Conservation (phyloP, 441 rosid genomes). For the Daphne laureola region DNA sequence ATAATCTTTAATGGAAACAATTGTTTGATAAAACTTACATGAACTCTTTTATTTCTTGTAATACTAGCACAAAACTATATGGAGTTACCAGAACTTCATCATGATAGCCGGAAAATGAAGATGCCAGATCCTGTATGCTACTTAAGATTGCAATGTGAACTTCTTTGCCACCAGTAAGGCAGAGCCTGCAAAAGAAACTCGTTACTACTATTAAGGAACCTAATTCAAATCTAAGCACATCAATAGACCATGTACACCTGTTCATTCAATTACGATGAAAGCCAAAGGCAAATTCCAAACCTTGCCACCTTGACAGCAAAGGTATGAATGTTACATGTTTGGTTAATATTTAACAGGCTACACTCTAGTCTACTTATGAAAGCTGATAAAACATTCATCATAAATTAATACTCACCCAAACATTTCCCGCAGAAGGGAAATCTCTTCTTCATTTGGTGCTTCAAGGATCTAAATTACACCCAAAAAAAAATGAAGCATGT, state of each 20-base stretch:
- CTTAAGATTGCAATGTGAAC: slow-evolving; percentile 92
- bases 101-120: slow-evolving; percentile 68
- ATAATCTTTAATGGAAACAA: slow-evolving; percentile 5
- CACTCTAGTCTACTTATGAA: neutral
- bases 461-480: slow-evolving; percentile 78
- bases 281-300: no score
- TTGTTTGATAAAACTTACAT: neutral
- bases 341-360: no score
- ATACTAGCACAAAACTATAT: slow-evolving; percentile 12
- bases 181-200: slow-evolving; percentile 43
- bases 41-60: neutral
- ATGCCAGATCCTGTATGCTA: slow-evolving; percentile 91
- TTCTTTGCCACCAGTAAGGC: slow-evolving; percentile 93
- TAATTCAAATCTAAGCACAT: no score
- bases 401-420: slow-evolving; percentile 52
- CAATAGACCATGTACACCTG: no score
- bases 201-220: no score
- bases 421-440: slow-evolving; percentile 80
- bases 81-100: slow-evolving; percentile 94
- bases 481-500: slow-evolving; percentile 32
- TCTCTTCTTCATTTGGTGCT: slow-evolving; percentile 89
- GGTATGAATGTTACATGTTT: no score
- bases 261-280: neutral
- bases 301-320: no score
- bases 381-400: neutral